A percentile compares a stretch with the other conserved stretches of the same genome.
phyloP scores from a whole-genome alignment of 176 grass and related monocot genomes.

The Hordeum vulgare region DNA sequence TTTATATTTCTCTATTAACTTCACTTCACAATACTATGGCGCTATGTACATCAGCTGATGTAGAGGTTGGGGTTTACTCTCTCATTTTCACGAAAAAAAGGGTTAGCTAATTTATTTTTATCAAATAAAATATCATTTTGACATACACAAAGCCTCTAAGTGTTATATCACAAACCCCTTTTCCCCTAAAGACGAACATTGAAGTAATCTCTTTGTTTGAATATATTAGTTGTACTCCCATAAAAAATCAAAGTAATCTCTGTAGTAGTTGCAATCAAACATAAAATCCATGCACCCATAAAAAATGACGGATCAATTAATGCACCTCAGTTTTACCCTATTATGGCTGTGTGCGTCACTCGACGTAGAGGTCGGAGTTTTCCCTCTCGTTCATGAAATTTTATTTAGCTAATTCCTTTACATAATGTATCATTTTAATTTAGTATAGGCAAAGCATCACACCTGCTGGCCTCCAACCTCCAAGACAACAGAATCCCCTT shows the following conservation, averaged over 20 bases:
- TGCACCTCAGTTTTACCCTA: too few species aligned
- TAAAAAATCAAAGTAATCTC: too few species aligned
- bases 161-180: neutral
- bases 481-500: neutral
- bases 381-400: too few species aligned
- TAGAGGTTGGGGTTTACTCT: too few species aligned
- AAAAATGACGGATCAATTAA: neutral
- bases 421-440: neutral
- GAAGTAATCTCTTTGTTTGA: neutral
- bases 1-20: too few species aligned
- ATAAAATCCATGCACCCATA: neutral
- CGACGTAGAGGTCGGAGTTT: too few species aligned
- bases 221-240: neutral
- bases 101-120: neutral
- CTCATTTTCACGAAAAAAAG: neutral
- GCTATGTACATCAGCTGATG: too few species aligned
- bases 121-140: neutral
- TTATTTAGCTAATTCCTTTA: neutral
- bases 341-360: too few species aligned
- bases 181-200: neutral
- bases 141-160: neutral
- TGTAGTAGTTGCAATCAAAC: conserved; percentile 20
- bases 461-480: too few species aligned
- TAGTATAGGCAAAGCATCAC: neutral
- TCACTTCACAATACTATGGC: too few species aligned